Percentiles rank a stretch among this genome's conserved stretches.
These are phyloP conservation scores for Fusarium secorum DNA, from an alignment of 2,329 filamentous ascomycete genomes.

Conservation along the genomic window DNA sequence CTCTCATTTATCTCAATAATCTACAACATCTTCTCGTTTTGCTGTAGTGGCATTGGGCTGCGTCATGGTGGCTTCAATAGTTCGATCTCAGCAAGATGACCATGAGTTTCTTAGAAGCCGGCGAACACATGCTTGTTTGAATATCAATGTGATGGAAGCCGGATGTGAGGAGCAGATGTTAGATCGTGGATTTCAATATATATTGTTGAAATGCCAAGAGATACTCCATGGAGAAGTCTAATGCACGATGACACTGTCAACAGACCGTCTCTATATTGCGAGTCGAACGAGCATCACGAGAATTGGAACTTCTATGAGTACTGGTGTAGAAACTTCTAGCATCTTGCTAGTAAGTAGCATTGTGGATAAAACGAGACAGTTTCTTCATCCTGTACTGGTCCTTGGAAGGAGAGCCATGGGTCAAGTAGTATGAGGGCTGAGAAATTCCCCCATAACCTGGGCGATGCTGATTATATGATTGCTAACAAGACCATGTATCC, in stretches of 20 bases:
- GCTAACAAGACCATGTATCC: slow-evolving; percentile 2
- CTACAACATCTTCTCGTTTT: accelerated
- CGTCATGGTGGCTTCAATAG: not conserved
- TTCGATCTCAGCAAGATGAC: not conserved
- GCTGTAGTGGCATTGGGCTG: not conserved
- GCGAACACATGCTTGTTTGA: not conserved
- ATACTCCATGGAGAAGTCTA: accelerated
- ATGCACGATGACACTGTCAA: too few relatives aligned
- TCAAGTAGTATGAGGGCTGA: not conserved
- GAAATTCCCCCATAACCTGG: not conserved
- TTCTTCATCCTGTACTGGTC: not conserved
- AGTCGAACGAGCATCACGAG: too few relatives aligned
- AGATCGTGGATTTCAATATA: too few relatives aligned
- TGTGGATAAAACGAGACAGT: not conserved
- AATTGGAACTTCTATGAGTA: too few relatives aligned
- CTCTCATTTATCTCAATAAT: not conserved
- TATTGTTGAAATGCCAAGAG: too few relatives aligned
- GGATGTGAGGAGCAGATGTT: not conserved
- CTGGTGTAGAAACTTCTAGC: too few relatives aligned
- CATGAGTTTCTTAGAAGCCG: not conserved
- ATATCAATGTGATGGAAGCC: not conserved
- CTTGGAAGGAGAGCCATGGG: slow-evolving; percentile 10
- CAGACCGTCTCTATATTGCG: too few relatives aligned
- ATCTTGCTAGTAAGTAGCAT: not conserved
- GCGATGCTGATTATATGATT: not conserved